A percentile compares a stretch with the other conserved stretches of the same genome.
phyloP scores from a whole-genome alignment of 495 filamentous ascomycete genomes.

The Wilcoxina mikolae region DNA sequence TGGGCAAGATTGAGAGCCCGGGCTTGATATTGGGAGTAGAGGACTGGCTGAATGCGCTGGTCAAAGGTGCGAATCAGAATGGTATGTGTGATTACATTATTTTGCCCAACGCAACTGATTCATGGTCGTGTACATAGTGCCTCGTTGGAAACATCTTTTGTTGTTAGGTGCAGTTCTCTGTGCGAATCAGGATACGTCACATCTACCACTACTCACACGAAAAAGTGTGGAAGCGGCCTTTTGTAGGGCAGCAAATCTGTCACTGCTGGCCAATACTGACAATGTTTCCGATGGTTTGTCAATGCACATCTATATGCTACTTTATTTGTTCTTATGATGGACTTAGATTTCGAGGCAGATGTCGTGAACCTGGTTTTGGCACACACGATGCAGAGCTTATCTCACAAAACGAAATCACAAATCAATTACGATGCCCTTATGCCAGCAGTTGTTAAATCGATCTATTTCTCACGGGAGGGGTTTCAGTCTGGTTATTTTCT shows the following conservation, averaged over 20 bases:
- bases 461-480: constrained; percentile 56
- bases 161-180: constrained; percentile 67
- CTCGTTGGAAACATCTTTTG: constrained; percentile 75
- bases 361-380: constrained; percentile 26
- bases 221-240: constrained; percentile 63
- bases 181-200: constrained; percentile 51
- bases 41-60: constrained; percentile 70
- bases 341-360: constrained; percentile 25
- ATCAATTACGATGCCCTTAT: constrained; percentile 66
- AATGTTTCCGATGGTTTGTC: background rate
- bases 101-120: background rate
- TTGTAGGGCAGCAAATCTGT: constrained; percentile 62
- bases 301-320: background rate
- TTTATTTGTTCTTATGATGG: background rate
- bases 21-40: constrained; percentile 41
- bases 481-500: constrained; percentile 75
- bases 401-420: constrained; percentile 31
- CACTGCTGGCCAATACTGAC: constrained; percentile 35
- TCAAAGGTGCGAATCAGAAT: constrained; percentile 65
- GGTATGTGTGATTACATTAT: constrained; percentile 15
- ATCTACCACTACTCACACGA: constrained; percentile 46
- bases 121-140: constrained; percentile 43
- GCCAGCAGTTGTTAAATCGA: constrained; percentile 50
- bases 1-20: constrained; percentile 44
- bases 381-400: constrained; percentile 24